Base-by-base conservation (phyloP, 495 filamentous ascomycete species). In the Parathielavia appendiculata region DNA sequence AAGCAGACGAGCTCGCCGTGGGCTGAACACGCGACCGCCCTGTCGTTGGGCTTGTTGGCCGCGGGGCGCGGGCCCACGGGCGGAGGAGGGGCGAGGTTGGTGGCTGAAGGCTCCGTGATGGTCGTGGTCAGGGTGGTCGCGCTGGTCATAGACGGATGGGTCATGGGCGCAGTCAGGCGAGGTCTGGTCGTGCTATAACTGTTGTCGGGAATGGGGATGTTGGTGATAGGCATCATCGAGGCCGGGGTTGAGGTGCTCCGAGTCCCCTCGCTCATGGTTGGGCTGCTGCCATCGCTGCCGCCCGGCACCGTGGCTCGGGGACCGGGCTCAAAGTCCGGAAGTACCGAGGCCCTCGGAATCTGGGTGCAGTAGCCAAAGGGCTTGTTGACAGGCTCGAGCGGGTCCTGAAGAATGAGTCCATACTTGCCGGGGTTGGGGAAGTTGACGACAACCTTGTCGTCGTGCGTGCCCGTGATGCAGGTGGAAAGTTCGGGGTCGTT, bases 401-500 rank as follows among this genome's bases (percentile, higher is more conserved):
- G 62, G 13, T 7, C 1, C 22, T 61, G 44, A 23, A 68, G 47
- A 47, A 65, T 40, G 16, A 61, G 53, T 10, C 64, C 63, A 17
- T 60, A 57, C 8, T 53, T 14, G 13, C 70, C 63, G 0, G 68
- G 64, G 26, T 63, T 62, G 16, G 68, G 63, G 23, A 66, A 61
- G 41, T 68, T 66, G 54, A 68, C 26, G 0, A 64, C 54, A 1
- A 60, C 61, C 16, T 63, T 54, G n/a, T 62, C 32, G 13, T 61
- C 63, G 5, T 30, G n/a, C 11, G 47, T 53, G 35, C 61, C 58
- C 8, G 58, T 63, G 12, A 41, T 38, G 50, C 62, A 67, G 47
- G 23, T 41, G 13, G 66, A 48, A 6, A 62, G 17, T 1, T 45
- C 22, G 11, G 52, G 39, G 14, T 62, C 45, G 13, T 44, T 34